These are phyloP conservation scores for Acacia melanoxylon DNA, from an alignment of 306 rosid species.

Conservation along the genomic window DNA sequence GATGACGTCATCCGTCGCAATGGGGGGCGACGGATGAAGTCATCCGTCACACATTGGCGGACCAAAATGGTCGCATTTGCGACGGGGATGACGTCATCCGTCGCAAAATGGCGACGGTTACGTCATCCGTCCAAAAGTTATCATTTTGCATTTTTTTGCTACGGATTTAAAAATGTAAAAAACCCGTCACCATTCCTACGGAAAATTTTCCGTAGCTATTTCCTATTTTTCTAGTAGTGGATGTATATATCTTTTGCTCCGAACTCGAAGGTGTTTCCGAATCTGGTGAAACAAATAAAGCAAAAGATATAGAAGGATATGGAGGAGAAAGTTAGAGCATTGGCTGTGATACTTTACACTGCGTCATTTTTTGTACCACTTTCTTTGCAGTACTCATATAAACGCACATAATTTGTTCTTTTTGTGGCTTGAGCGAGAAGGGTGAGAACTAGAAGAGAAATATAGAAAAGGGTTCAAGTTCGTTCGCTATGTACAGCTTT, in stretches of 20 bases:
- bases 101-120: too few relatives aligned
- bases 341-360: conserved; percentile 28
- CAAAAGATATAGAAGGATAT: conserved; percentile 11
- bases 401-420: conserved; percentile 38
- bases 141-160: too few relatives aligned
- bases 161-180: too few relatives aligned
- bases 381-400: conserved; percentile 27
- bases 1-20: too few relatives aligned
- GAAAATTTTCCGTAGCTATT: too few relatives aligned
- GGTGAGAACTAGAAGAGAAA: conserved; percentile 10
- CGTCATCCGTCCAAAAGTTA: too few relatives aligned
- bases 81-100: too few relatives aligned
- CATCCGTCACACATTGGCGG: too few relatives aligned
- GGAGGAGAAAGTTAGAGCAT: conserved; percentile 7
- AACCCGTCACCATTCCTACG: too few relatives aligned
- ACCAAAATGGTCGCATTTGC: too few relatives aligned
- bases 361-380: not conserved
- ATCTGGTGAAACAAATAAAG: conserved; percentile 27
- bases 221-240: too few relatives aligned
- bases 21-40: too few relatives aligned
- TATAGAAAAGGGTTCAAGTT: conserved; percentile 22
- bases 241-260: conserved; percentile 12
- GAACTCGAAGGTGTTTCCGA: conserved; percentile 22
- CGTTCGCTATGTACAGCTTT: conserved; percentile 3
- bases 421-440: conserved; percentile 32